Conservation (phyloP, 192 early-diverging fungal genomes). For the Thoreauomyces humboldtii region DNA sequence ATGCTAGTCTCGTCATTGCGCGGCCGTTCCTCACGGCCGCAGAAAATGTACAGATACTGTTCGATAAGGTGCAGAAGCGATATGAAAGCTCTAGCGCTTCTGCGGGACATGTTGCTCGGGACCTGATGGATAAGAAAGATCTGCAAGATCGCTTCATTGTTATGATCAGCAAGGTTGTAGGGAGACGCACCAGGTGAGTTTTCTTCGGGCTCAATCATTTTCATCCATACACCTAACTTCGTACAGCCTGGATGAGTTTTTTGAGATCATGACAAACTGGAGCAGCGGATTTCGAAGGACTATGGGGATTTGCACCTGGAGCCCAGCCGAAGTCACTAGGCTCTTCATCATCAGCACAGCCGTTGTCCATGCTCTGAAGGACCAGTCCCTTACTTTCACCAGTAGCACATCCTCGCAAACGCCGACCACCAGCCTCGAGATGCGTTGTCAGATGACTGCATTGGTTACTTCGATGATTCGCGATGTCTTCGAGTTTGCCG, state of each 20-base stretch:
- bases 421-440: no score
- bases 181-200: not conserved
- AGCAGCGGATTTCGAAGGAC: no score
- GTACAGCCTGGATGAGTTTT: not conserved
- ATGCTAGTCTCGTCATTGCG: conserved; percentile 24
- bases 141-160: not conserved
- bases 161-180: not conserved
- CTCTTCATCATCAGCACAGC: no score
- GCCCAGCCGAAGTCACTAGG: no score
- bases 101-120: not conserved
- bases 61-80: conserved; percentile 28
- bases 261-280: no score
- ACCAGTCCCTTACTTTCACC: no score
- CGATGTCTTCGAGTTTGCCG: not conserved
- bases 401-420: no score
- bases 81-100: not conserved
- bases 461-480: not conserved
- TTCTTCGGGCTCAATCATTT: no score
- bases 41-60: conserved; percentile 33
- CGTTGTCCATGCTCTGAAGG: no score
- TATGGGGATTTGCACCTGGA: no score
- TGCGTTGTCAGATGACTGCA: not conserved
- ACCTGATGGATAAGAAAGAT: not conserved
- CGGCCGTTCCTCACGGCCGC: conserved; percentile 34
- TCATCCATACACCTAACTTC: no score